Conservation (phyloP, 495 filamentous ascomycete species). For the Corynascus novoguineensis region DNA sequence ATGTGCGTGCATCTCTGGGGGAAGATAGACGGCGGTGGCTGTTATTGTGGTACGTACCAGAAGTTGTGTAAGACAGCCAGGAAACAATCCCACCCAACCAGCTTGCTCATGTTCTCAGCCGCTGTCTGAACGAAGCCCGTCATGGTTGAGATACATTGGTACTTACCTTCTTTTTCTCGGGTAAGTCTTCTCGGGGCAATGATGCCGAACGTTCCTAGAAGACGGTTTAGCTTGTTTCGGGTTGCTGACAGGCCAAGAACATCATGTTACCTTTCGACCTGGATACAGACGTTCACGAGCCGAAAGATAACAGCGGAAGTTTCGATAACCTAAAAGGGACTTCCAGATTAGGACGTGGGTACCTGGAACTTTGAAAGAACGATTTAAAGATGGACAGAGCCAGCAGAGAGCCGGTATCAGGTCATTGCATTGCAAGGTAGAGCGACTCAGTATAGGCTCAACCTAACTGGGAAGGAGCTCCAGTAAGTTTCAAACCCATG, state of each 20-base stretch:
- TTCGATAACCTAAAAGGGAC: too few relatives aligned
- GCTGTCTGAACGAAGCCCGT: constrained; percentile 19
- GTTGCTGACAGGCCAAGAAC: too few relatives aligned
- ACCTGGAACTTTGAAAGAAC: too few relatives aligned
- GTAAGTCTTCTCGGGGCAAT: constrained; percentile 5
- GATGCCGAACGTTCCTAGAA: constrained; percentile 11
- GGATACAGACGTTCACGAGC: too few relatives aligned
- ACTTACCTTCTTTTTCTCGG: constrained; percentile 4
- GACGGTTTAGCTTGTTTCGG: not conserved
- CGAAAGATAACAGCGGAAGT: too few relatives aligned
- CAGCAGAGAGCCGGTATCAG: too few relatives aligned
- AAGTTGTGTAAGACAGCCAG: constrained; percentile 19
- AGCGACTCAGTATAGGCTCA: not conserved
- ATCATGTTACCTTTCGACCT: too few relatives aligned
- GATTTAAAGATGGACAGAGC: too few relatives aligned
- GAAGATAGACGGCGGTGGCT: not conserved
- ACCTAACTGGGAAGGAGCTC: not conserved
- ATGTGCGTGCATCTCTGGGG: not conserved
- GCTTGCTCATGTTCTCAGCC: constrained; percentile 26
- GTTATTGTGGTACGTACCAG: constrained; percentile 16
- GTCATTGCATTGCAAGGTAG: not conserved
- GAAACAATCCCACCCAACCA: constrained; percentile 23
- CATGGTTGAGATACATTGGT: constrained; percentile 13
- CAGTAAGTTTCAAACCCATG: too few relatives aligned
- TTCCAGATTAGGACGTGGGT: too few relatives aligned